Percentiles rank a stretch among this genome's conserved stretches.
Conservation (phyloP, 192 early-diverging fungal species). For the Coemansia sp. region DNA sequence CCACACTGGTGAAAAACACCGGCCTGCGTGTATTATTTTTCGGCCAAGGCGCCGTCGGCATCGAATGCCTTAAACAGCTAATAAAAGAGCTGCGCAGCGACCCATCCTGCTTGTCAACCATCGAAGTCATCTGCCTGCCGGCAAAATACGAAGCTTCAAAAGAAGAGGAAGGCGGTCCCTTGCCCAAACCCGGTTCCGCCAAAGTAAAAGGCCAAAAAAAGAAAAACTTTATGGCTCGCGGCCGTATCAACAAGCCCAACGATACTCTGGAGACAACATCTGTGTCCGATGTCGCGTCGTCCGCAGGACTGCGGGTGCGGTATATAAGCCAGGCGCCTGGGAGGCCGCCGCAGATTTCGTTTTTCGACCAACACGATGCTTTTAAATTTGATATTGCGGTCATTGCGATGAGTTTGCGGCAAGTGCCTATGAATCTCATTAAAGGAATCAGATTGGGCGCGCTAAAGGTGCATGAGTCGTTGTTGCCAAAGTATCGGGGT, state of each 20-base stretch:
- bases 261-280: background rate
- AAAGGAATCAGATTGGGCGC: slow-evolving; percentile 59
- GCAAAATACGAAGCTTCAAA: background rate
- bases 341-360: background rate
- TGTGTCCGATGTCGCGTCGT: no score
- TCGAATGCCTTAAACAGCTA: background rate
- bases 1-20: background rate
- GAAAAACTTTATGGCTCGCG: background rate
- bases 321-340: background rate
- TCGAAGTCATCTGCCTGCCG: background rate
- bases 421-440: background rate
- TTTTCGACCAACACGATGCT: background rate
- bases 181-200: no score
- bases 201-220: background rate
- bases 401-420: background rate
- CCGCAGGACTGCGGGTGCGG: background rate
- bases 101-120: background rate
- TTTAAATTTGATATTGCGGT: background rate
- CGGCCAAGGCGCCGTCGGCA: background rate
- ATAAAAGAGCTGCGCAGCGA: background rate
- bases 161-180: no score
- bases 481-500: slow-evolving; percentile 86
- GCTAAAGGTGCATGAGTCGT: slow-evolving; percentile 85
- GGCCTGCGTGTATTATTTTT: background rate
- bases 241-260: background rate